Evolutionary conservation across 108 stramenopile genomes (phyloP).

Genomic region (Asterionellopsis glacialis): DNA sequence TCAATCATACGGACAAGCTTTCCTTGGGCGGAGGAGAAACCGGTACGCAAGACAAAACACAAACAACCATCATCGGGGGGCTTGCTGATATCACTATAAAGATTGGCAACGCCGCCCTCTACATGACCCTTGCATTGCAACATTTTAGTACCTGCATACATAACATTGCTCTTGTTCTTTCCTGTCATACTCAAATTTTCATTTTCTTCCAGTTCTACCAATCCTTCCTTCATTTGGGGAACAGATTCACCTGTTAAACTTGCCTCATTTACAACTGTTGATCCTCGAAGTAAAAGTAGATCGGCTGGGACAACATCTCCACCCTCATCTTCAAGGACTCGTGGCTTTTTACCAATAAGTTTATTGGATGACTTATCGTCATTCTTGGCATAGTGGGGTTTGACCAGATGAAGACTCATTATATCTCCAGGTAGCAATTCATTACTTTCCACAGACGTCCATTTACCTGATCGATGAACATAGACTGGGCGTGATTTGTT

Average conservation of each 20-base stretch:
- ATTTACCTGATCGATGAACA: slow-evolving; percentile 69
- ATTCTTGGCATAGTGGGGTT: slow-evolving; percentile 43
- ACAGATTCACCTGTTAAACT: slow-evolving; percentile 93
- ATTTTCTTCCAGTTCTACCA: slow-evolving; percentile 53
- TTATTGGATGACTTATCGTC: background rate
- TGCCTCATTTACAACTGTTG: slow-evolving; percentile 93
- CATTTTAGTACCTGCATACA: slow-evolving; percentile 96
- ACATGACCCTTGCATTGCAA: slow-evolving; percentile 76
- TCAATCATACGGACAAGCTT: slow-evolving; percentile 98
- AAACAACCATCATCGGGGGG: slow-evolving; percentile 91
- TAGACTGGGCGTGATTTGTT: slow-evolving; percentile 61
- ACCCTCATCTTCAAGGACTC: slow-evolving; percentile 48
- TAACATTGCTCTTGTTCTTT: slow-evolving; percentile 86
- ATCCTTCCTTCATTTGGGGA: slow-evolving; percentile 97
- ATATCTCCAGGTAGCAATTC: slow-evolving; percentile 94
- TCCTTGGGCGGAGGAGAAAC: slow-evolving; percentile 96
- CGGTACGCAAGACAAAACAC: slow-evolving; percentile 92
- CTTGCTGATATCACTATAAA: slow-evolving; percentile 42
- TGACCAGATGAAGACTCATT: slow-evolving; percentile 70
- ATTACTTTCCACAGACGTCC: slow-evolving; percentile 59
- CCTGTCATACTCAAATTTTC: slow-evolving; percentile 72
- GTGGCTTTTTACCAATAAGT: slow-evolving; percentile 4
- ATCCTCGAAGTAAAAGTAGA: slow-evolving; percentile 80
- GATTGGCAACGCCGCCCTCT: slow-evolving; percentile 14
- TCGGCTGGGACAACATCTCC: slow-evolving; percentile 95